These are phyloP conservation scores for Alternaria tenuissima DNA, from an alignment of 2,329 filamentous ascomycete species.

Conservation along the genomic window DNA sequence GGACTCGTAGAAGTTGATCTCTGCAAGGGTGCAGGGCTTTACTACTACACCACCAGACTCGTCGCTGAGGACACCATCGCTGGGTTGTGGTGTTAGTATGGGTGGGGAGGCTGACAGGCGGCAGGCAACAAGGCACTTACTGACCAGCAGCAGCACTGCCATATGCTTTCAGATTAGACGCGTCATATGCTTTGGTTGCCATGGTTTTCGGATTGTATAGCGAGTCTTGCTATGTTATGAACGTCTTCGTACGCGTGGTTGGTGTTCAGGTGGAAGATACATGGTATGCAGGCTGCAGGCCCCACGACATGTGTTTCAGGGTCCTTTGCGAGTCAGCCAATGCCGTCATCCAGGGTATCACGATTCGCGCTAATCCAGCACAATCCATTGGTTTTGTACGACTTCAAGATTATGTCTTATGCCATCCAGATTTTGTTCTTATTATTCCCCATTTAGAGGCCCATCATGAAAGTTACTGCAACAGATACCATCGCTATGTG, in stretches of 20 bases:
- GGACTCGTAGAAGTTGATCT: constrained; percentile 90
- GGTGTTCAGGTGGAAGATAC: constrained; percentile 9
- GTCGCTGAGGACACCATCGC: constrained; percentile 90
- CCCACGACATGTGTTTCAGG: constrained; percentile 20
- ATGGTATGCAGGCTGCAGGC: constrained; percentile 12
- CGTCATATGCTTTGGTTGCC: constrained; percentile 61
- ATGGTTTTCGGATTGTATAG: constrained; percentile 31
- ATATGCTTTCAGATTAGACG: constrained; percentile 71
- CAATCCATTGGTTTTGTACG: not conserved
- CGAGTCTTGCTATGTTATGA: constrained; percentile 10
- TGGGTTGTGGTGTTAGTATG: constrained; percentile 50
- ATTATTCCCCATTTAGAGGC: not conserved
- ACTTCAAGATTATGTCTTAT: not conserved
- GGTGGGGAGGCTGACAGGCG: constrained; percentile 6
- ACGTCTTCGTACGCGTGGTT: not conserved
- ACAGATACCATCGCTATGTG: not conserved
- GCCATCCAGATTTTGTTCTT: not conserved
- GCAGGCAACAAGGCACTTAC: constrained; percentile 62
- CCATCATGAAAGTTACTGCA: not conserved
- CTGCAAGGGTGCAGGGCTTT: constrained; percentile 87
- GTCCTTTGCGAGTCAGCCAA: constrained; percentile 30
- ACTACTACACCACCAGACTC: constrained; percentile 85
- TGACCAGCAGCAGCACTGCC: constrained; percentile 83
- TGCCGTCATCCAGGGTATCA: constrained; percentile 5
- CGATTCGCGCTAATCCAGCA: constrained; percentile 8